Percentiles rank a stretch among this genome's conserved stretches.
phyloP scores from a whole-genome alignment of 495 filamentous ascomycete species.

The Talaromyces thailandensis region DNA sequence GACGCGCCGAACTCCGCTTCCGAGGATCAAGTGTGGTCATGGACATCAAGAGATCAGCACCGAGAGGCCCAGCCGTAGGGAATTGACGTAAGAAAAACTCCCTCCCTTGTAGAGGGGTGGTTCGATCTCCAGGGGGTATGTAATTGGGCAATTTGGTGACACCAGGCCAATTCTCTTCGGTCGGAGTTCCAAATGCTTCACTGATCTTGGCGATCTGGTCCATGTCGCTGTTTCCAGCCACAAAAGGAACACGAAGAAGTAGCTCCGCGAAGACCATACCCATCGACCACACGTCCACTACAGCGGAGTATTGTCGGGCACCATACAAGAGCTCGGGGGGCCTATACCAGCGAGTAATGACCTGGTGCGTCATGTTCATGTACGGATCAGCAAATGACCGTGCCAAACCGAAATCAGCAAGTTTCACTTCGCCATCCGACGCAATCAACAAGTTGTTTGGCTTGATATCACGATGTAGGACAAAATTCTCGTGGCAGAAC shows the following conservation, averaged over 20 bases:
- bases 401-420: slow-evolving; percentile 96
- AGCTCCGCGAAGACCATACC: slow-evolving; percentile 91
- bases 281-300: slow-evolving; percentile 93
- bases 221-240: slow-evolving; percentile 74
- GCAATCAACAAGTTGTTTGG: slow-evolving; percentile 96
- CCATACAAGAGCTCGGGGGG: slow-evolving; percentile 90
- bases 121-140: slow-evolving; percentile 41
- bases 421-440: slow-evolving; percentile 82
- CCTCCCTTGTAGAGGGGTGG: slow-evolving; percentile 52
- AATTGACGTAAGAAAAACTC: slow-evolving; percentile 66
- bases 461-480: slow-evolving; percentile 97
- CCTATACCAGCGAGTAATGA: slow-evolving; percentile 96
- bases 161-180: slow-evolving; percentile 92
- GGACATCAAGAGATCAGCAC: slow-evolving; percentile 77
- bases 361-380: slow-evolving; percentile 79
- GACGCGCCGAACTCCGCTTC: slow-evolving; percentile 64
- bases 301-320: slow-evolving; percentile 78
- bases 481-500: slow-evolving; percentile 93
- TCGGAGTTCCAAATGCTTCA: slow-evolving; percentile 80
- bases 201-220: slow-evolving; percentile 72
- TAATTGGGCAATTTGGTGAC: slow-evolving; percentile 76
- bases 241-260: slow-evolving; percentile 66
- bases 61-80: slow-evolving; percentile 65
- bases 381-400: slow-evolving; percentile 84
- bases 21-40: slow-evolving; percentile 82